Percentiles rank a stretch among this genome's conserved stretches.
phyloP scores from a whole-genome alignment of 169 alveolate species.

The Plasmodium sp. region DNA sequence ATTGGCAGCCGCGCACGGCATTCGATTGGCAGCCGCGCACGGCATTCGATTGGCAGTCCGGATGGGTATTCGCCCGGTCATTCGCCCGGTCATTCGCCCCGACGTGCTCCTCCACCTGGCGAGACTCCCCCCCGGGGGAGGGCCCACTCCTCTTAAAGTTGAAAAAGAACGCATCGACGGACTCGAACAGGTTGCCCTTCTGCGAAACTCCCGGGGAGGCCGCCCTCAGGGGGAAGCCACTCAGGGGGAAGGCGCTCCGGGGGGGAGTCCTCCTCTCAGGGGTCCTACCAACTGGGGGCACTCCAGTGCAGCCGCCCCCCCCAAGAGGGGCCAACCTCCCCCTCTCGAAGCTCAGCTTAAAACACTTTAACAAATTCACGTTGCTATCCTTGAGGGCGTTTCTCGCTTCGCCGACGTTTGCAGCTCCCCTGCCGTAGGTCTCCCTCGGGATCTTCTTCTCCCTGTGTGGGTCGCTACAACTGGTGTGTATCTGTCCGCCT shows the following conservation, averaged over 20 bases:
- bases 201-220: too few relatives aligned
- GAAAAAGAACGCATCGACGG: conserved; percentile 14
- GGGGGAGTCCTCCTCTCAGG: not conserved
- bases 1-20: not conserved
- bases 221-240: not conserved
- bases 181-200: conserved; percentile 17
- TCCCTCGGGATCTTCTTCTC: not conserved
- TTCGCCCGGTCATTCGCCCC: too few relatives aligned
- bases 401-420: not conserved
- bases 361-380: not conserved
- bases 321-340: not conserved
- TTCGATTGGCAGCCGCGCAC: not conserved
- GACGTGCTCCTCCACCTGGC: not conserved
- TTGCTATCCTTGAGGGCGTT: not conserved
- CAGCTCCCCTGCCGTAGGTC: not conserved
- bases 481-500: not conserved
- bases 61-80: not conserved
- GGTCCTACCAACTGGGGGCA: not conserved
- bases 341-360: conserved; percentile 18
- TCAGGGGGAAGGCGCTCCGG: not conserved
- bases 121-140: not conserved
- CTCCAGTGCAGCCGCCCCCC: not conserved
- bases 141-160: not conserved
- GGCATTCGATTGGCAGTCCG: not conserved
- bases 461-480: not conserved